Percentiles rank a stretch among this genome's conserved stretches.
Conservation (phyloP, 2,329 filamentous ascomycete genomes). For the Chaetothyriales sp. region DNA sequence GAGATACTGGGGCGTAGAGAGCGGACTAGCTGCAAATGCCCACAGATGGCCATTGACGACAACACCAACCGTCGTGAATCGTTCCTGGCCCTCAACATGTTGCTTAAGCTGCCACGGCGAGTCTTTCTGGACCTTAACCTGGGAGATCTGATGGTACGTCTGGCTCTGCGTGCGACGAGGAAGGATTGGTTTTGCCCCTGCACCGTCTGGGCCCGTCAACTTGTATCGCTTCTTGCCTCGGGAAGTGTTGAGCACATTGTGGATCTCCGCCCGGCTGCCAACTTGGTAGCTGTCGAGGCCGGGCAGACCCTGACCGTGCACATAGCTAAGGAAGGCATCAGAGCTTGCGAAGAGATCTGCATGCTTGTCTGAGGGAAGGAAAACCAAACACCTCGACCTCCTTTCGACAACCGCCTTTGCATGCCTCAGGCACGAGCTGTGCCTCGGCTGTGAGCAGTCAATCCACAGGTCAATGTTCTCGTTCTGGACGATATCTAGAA, state of each 20-base stretch:
- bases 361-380: conserved; percentile 6
- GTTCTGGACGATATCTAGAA: conserved; percentile 45
- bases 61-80: conserved; percentile 56
- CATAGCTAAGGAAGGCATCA: conserved; percentile 7
- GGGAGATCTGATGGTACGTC: conserved; percentile 43
- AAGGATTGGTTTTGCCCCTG: conserved; percentile 43
- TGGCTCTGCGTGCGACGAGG: conserved; percentile 41
- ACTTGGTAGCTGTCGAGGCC: conserved; percentile 43
- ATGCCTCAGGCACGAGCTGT: conserved; percentile 49
- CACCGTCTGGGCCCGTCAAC: conserved; percentile 50
- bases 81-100: conserved; percentile 47
- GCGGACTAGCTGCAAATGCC: conserved; percentile 53
- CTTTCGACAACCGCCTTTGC: conserved; percentile 48
- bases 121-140: conserved; percentile 40
- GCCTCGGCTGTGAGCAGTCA: conserved; percentile 49
- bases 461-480: conserved; percentile 60
- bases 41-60: conserved; percentile 50
- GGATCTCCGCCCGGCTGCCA: conserved; percentile 39
- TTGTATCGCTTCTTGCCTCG: conserved; percentile 40
- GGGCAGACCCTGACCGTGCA: conserved; percentile 18
- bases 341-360: conserved; percentile 2
- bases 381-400: conserved; percentile 42
- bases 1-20: conserved; percentile 49
- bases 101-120: conserved; percentile 56
- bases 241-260: conserved; percentile 38